Evolutionary conservation across 2,329 filamentous ascomycete species (phyloP).

Genomic region (Parascedosporium putredinis): DNA sequence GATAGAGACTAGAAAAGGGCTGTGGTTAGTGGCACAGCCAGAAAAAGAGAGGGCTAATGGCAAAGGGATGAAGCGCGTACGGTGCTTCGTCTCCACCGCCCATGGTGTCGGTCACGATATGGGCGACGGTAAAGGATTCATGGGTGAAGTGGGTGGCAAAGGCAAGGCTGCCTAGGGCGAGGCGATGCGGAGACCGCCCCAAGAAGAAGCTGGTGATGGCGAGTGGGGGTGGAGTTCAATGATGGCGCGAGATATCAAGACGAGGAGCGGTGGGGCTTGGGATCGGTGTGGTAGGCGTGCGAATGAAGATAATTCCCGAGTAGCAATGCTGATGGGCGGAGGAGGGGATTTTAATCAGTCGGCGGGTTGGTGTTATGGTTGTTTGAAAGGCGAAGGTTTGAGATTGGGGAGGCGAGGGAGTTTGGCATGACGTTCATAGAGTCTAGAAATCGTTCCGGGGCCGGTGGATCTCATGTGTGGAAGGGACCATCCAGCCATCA

Average conservation of each 20-base stretch:
- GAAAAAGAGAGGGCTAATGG: too few species aligned
- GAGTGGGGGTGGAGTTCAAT: not conserved
- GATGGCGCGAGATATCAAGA: not conserved
- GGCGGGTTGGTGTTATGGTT: not conserved
- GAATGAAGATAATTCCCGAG: too few species aligned
- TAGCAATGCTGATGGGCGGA: too few species aligned
- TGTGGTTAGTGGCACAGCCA: not conserved
- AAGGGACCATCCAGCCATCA: not conserved
- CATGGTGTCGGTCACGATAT: slow-evolving; percentile 4
- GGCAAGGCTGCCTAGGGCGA: not conserved
- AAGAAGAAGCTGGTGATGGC: not conserved
- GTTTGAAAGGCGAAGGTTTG: not conserved
- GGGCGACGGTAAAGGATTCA: slow-evolving; percentile 2
- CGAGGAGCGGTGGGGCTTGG: too few species aligned
- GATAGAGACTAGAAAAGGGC: slow-evolving; percentile 40
- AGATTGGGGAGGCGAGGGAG: not conserved
- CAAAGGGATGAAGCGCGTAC: slow-evolving; percentile 1
- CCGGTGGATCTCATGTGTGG: not conserved
- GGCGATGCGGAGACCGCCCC: not conserved
- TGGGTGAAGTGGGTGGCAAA: not conserved
- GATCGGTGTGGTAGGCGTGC: too few species aligned
- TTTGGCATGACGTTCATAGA: not conserved
- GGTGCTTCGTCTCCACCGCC: slow-evolving; percentile 8
- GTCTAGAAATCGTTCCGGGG: not conserved
- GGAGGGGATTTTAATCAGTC: too few species aligned